Evolutionary conservation across 192 early-diverging fungal genomes (phyloP).

Genomic region (Coemansia sp.): DNA sequence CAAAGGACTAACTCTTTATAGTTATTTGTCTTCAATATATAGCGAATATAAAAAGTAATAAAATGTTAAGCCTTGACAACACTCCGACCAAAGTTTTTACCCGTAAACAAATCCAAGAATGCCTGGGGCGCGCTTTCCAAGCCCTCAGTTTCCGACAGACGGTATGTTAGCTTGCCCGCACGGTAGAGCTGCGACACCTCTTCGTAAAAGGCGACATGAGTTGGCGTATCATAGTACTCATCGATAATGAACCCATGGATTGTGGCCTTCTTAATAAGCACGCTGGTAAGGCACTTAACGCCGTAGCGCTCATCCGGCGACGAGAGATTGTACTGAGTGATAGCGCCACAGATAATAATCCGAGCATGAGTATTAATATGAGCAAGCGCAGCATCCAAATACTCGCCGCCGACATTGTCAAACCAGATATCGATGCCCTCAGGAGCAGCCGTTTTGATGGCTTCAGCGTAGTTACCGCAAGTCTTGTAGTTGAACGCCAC

Average conservation of each 20-base stretch:
- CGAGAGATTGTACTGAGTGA: conserved; percentile 66
- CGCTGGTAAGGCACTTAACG: conserved; percentile 62
- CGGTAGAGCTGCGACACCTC: conserved; percentile 61
- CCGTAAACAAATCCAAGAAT: conserved; percentile 63
- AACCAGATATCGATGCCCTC: conserved; percentile 89
- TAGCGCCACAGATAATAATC: conserved; percentile 75
- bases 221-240: conserved; percentile 55
- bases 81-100: conserved; percentile 72
- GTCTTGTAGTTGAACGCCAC: conserved; percentile 95
- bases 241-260: conserved; percentile 70
- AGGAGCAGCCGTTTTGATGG: conserved; percentile 68
- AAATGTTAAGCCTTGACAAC: conserved; percentile 48
- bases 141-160: conserved; percentile 64
- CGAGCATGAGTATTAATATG: conserved; percentile 69
- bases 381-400: conserved; percentile 76
- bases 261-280: conserved; percentile 62
- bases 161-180: conserved; percentile 65
- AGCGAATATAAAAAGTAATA: background rate
- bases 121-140: conserved; percentile 68
- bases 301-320: conserved; percentile 54
- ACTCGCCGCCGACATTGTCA: conserved; percentile 84
- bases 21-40: no score
- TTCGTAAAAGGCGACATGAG: conserved; percentile 58
- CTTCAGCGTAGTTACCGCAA: conserved; percentile 41
- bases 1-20: no score